phyloP scores from a whole-genome alignment of 2,329 filamentous ascomycete genomes.

The Mycocentrospora acerina region DNA sequence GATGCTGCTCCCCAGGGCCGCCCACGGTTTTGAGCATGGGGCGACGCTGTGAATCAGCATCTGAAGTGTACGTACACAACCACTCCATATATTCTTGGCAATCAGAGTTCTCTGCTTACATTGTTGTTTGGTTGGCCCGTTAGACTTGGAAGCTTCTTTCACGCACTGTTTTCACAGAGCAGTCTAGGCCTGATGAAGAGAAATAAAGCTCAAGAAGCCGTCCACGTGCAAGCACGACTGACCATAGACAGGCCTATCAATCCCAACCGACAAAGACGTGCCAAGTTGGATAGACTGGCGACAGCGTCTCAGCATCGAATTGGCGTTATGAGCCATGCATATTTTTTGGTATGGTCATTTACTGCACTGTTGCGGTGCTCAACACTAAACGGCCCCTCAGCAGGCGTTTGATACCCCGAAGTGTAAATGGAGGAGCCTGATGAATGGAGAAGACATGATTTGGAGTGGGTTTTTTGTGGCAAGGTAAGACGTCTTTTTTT shows the following conservation, averaged over 20 bases:
- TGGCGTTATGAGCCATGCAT: conserved; percentile 25
- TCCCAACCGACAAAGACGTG: too few species aligned
- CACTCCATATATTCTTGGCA: not conserved
- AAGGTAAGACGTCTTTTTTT: conserved; percentile 10
- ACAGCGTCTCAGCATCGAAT: conserved; percentile 3
- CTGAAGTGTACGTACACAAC: conserved; percentile 8
- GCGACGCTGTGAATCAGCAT: not conserved
- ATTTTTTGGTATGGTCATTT: conserved; percentile 25
- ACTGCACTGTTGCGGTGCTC: conserved; percentile 7
- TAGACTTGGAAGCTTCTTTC: not conserved
- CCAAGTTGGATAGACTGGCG: not conserved
- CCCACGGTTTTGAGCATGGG: conserved; percentile 7
- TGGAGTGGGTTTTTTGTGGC: conserved; percentile 1
- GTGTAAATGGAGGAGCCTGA: not conserved
- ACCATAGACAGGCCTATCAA: conserved; percentile 6
- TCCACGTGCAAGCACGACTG: conserved; percentile 2
- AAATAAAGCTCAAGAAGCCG: conserved; percentile 3
- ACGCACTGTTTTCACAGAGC: conserved; percentile 1
- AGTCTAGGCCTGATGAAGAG: conserved; percentile 2
- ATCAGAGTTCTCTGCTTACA: conserved; percentile 4
- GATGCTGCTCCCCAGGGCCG: conserved; percentile 1
- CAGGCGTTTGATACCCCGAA: conserved; percentile 30
- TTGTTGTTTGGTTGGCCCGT: too few species aligned
- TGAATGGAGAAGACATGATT: not conserved
- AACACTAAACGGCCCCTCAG: conserved; percentile 24